Conservation (phyloP, 1,139 yeast genomes). For the Hemisphaericaspora xylanilytica region DNA sequence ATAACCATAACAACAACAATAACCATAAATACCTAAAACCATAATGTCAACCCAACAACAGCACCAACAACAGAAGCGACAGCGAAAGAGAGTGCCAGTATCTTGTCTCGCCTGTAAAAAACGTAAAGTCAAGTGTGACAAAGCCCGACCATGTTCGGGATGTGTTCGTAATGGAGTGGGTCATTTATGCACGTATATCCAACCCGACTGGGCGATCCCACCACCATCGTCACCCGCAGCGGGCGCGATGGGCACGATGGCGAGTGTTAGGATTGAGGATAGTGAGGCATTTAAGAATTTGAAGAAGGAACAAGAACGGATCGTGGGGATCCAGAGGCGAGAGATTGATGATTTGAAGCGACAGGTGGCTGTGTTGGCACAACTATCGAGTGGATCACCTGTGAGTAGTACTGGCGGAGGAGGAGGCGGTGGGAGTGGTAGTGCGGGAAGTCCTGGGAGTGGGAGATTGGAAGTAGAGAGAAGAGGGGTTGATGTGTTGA, state of each 20-base stretch:
- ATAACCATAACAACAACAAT: too few species aligned
- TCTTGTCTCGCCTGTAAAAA: slow-evolving; percentile 44
- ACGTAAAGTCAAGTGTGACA: slow-evolving; percentile 48
- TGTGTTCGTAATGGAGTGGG: slow-evolving; percentile 43
- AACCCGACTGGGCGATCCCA: slow-evolving; percentile 36
- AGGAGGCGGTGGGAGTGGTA: too few species aligned
- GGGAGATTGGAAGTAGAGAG: neutral
- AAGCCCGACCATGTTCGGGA: slow-evolving; percentile 44
- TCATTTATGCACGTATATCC: slow-evolving; percentile 42
- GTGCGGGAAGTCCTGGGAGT: neutral
- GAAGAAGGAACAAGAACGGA: slow-evolving; percentile 22
- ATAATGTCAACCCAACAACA: neutral
- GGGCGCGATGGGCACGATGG: too few species aligned
- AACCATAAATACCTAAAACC: too few species aligned
- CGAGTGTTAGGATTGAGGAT: slow-evolving; percentile 15
- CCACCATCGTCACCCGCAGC: neutral
- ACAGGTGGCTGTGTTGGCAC: slow-evolving; percentile 29
- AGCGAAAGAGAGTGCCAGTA: slow-evolving; percentile 40
- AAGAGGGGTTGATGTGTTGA: slow-evolving; percentile 13
- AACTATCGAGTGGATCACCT: slow-evolving; percentile 23
- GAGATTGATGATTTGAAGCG: slow-evolving; percentile 39
- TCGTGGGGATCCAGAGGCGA: slow-evolving; percentile 27
- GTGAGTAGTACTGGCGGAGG: too few species aligned
- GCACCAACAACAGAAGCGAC: slow-evolving; percentile 15
- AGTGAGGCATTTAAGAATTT: slow-evolving; percentile 23